These are phyloP conservation scores for Geotrichum histeridarum DNA, from an alignment of 1,139 yeast genomes.

Conservation along the genomic window DNA sequence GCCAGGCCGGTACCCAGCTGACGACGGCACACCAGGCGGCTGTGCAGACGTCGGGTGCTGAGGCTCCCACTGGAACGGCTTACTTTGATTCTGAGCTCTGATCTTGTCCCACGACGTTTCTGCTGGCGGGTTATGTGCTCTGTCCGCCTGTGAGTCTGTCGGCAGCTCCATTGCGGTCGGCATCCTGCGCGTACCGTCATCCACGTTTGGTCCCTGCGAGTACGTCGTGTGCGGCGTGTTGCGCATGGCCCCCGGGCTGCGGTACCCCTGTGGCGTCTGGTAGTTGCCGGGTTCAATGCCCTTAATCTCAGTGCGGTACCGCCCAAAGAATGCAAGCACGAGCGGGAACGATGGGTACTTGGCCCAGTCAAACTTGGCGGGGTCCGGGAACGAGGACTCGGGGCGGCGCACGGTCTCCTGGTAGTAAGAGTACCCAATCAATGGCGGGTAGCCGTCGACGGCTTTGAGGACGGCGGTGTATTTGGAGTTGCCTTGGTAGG, in stretches of 20 bases:
- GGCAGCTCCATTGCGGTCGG: conserved; percentile 1
- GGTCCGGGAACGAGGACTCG: conserved; percentile 17
- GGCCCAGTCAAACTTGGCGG: conserved; percentile 17
- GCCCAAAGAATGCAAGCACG: conserved; percentile 7
- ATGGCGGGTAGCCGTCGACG: conserved; percentile 7
- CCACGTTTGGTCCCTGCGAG: not conserved
- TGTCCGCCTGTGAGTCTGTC: not conserved
- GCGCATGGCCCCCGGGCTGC: not conserved
- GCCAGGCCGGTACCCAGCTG: not conserved
- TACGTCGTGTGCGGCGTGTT: conserved; percentile 9
- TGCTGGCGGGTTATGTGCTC: not conserved
- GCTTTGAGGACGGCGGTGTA: conserved; percentile 6
- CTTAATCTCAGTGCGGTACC: conserved; percentile 12
- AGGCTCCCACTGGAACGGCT: conserved; percentile 17
- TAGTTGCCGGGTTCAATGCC: conserved; percentile 10
- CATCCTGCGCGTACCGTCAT: conserved; percentile 4
- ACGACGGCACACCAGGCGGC: not conserved
- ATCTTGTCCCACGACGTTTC: conserved; percentile 18
- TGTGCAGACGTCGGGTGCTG: conserved; percentile 13
- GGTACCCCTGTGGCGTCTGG: conserved; percentile 4
- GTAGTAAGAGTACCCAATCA: conserved; percentile 16
- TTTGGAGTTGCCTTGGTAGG: conserved; percentile 11
- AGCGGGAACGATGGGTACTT: conserved; percentile 17
- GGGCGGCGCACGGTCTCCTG: conserved; percentile 15
- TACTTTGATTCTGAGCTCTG: conserved; percentile 15